Evolutionary conservation across 768 basidiomycete species (phyloP).

Genomic region (Lentinula sp.): DNA sequence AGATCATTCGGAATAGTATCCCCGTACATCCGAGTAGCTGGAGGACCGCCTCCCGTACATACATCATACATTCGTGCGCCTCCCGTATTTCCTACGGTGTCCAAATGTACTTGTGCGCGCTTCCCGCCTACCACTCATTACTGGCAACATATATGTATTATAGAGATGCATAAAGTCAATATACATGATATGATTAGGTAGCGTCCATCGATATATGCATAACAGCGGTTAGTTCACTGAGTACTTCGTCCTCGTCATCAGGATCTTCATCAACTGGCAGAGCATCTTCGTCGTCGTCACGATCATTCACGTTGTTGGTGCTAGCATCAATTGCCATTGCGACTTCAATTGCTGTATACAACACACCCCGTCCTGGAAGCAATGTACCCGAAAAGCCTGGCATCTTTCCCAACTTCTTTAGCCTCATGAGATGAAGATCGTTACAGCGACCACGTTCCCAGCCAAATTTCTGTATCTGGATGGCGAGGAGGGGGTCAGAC

Average conservation of each 20-base stretch:
- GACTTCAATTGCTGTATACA: not conserved
- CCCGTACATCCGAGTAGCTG: not conserved
- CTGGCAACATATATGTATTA: not conserved
- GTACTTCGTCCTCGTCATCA: not conserved
- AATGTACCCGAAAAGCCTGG: not conserved
- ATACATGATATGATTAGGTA: not conserved
- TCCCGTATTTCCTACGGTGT: too few species aligned
- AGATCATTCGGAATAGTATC: not conserved
- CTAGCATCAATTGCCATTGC: not conserved
- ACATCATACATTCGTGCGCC: too few species aligned
- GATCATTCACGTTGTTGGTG: not conserved
- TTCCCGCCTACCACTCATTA: not conserved
- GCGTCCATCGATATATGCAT: not conserved
- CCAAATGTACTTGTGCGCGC: too few species aligned
- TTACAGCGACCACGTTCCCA: not conserved
- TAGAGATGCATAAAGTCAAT: not conserved
- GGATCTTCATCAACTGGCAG: not conserved
- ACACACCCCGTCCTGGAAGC: not conserved
- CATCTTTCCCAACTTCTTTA: not conserved
- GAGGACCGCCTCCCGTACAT: not conserved
- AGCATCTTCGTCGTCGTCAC: not conserved
- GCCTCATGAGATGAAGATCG: not conserved
- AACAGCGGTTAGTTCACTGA: not conserved
- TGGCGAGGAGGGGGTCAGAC: conserved; percentile 1
- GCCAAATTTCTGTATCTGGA: not conserved